Evolutionary conservation across 2,329 filamentous ascomycete genomes (phyloP).

Genomic region (Penicillium brevicompactum): DNA sequence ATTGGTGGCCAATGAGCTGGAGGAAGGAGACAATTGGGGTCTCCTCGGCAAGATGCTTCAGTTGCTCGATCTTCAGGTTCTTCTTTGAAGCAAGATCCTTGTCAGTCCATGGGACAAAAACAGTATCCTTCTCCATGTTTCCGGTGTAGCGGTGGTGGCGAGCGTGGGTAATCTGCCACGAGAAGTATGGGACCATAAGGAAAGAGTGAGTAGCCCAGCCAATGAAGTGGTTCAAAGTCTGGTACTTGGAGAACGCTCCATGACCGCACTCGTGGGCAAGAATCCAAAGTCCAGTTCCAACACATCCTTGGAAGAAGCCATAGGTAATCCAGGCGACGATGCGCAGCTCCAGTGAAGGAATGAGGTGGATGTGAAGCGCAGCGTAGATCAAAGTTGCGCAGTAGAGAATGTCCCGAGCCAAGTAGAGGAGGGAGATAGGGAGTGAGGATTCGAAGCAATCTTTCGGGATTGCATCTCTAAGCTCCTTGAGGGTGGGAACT

Average conservation of each 20-base stretch:
- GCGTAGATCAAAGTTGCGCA: slow-evolving; percentile 52
- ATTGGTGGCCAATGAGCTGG: slow-evolving; percentile 62
- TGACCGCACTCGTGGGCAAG: slow-evolving; percentile 73
- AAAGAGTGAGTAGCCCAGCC: slow-evolving; percentile 68
- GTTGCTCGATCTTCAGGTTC: slow-evolving; percentile 52
- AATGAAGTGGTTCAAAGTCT: slow-evolving; percentile 60
- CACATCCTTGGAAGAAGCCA: slow-evolving; percentile 64
- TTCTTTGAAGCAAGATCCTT: slow-evolving; percentile 38
- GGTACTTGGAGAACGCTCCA: slow-evolving; percentile 64
- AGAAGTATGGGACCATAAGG: slow-evolving; percentile 70
- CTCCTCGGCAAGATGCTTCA: slow-evolving; percentile 59
- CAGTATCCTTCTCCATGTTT: slow-evolving; percentile 69
- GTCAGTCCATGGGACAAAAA: slow-evolving; percentile 59
- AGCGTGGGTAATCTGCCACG: slow-evolving; percentile 71
- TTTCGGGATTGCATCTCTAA: slow-evolving; percentile 56
- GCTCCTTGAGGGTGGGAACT: slow-evolving; percentile 11
- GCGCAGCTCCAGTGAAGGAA: slow-evolving; percentile 50
- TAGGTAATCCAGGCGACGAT: slow-evolving; percentile 59
- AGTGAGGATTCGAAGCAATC: slow-evolving; percentile 64
- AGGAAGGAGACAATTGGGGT: slow-evolving; percentile 60
- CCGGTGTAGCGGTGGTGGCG: slow-evolving; percentile 70
- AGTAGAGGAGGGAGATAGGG: slow-evolving; percentile 56
- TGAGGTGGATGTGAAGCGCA: slow-evolving; percentile 57
- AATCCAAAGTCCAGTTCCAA: slow-evolving; percentile 71
- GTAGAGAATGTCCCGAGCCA: slow-evolving; percentile 59